Evolutionary conservation across 2,329 filamentous ascomycete species (phyloP).

Genomic region (Trichoderma pleuroti): DNA sequence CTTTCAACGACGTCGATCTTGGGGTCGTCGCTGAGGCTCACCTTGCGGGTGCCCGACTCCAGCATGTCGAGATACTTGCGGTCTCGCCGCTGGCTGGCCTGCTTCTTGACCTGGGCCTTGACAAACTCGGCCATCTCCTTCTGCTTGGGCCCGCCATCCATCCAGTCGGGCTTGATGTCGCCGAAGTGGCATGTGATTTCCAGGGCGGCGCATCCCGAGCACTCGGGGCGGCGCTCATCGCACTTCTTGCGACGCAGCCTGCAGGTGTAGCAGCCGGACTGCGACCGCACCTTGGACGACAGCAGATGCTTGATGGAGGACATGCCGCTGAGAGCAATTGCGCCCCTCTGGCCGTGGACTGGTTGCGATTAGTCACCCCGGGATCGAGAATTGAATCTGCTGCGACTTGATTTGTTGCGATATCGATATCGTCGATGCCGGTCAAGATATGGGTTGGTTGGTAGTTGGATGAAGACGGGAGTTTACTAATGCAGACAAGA

Average conservation of each 20-base stretch:
- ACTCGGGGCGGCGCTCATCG: slow-evolving; percentile 51
- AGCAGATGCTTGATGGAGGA: slow-evolving; percentile 14
- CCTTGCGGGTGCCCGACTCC: slow-evolving; percentile 32
- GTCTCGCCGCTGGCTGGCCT: slow-evolving; percentile 49
- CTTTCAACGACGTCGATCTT: neutral
- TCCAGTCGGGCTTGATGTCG: slow-evolving; percentile 54
- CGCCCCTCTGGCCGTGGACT: neutral
- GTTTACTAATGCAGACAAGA: slow-evolving; percentile 11
- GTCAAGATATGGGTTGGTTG: neutral
- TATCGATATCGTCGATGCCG: neutral
- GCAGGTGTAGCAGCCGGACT: slow-evolving; percentile 58
- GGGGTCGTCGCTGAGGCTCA: slow-evolving; percentile 17
- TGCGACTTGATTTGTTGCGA: neutral
- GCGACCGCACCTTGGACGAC: slow-evolving; percentile 34
- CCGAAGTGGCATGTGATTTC: slow-evolving; percentile 54
- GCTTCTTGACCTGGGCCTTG: slow-evolving; percentile 56
- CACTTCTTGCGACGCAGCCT: slow-evolving; percentile 60
- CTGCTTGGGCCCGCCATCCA: slow-evolving; percentile 51
- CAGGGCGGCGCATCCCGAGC: slow-evolving; percentile 49
- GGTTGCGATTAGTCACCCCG: neutral
- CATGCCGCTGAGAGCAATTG: neutral
- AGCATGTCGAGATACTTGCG: slow-evolving; percentile 46
- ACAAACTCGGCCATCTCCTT: slow-evolving; percentile 50
- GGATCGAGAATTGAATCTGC: neutral
- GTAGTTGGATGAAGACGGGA: slow-evolving; percentile 3